These are phyloP conservation scores for Syncephalastrum racemosum DNA, from an alignment of 371 early-diverging fungal genomes.

Conservation along the genomic window DNA sequence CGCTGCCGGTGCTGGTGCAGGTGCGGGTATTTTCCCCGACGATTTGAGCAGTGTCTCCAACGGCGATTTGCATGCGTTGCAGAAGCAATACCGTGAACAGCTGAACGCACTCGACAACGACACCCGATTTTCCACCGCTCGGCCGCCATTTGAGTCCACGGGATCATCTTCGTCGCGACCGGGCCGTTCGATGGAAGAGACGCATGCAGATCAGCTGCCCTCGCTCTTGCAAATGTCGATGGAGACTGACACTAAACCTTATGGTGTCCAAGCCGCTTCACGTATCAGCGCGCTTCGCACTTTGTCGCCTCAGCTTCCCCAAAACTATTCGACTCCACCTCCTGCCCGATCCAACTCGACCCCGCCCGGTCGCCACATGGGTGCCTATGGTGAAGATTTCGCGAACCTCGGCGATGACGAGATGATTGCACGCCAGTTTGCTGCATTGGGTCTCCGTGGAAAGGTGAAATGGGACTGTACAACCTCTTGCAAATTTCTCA, in stretches of 20 bases:
- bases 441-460: too few species aligned
- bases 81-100: conserved; percentile 26
- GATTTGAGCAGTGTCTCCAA: conserved; percentile 22
- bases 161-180: conserved; percentile 1
- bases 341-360: conserved; percentile 50
- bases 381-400: not conserved
- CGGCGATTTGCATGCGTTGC: conserved; percentile 27
- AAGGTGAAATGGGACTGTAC: too few species aligned
- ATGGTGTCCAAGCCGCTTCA: too few species aligned
- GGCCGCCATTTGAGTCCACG: not conserved
- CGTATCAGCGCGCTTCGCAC: conserved; percentile 14
- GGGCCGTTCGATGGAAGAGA: not conserved
- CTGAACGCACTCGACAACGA: conserved; percentile 29
- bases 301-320: conserved; percentile 34
- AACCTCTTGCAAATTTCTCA: not conserved
- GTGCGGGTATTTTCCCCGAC: conserved; percentile 16
- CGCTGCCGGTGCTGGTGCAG: conserved; percentile 39
- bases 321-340: conserved; percentile 25
- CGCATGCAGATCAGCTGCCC: conserved; percentile 9
- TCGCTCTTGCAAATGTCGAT: conserved; percentile 10
- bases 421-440: too few species aligned
- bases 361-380: conserved; percentile 31
- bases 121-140: too few species aligned
- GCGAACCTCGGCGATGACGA: not conserved
- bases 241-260: not conserved